These are phyloP conservation scores for Aquilaria yunnanensis DNA, from an alignment of 345 rosid genomes.

Conservation along the genomic window DNA sequence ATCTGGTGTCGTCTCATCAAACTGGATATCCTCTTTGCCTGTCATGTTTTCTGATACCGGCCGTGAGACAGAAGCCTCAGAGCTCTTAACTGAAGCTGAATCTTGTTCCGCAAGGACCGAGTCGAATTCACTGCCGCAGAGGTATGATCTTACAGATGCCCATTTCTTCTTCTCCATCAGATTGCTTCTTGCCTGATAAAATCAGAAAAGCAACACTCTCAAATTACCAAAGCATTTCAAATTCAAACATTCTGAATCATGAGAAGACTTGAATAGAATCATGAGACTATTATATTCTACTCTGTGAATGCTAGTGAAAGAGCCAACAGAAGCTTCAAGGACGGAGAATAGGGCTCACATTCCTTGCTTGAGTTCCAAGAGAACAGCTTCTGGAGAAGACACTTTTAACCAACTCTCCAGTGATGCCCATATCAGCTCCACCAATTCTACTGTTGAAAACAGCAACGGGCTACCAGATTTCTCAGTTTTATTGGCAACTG, in stretches of 20 bases:
- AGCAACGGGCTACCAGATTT: constrained; percentile 9
- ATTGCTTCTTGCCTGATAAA: constrained; percentile 41
- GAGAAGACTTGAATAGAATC: too few species aligned
- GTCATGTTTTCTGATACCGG: constrained; percentile 20
- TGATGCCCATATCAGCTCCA: constrained; percentile 65
- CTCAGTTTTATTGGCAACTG: constrained; percentile 21
- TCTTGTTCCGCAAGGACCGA: constrained; percentile 75
- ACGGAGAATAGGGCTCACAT: constrained; percentile 26
- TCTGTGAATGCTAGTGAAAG: too few species aligned
- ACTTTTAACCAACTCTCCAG: constrained; percentile 59
- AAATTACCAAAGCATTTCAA: not conserved
- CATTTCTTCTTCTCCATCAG: constrained; percentile 50
- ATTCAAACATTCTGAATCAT: not conserved
- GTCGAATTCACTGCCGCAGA: constrained; percentile 69
- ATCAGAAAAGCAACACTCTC: constrained; percentile 1
- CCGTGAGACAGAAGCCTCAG: constrained; percentile 42
- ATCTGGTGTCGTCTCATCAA: constrained; percentile 25
- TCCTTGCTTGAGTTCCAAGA: constrained; percentile 23
- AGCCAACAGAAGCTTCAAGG: not conserved
- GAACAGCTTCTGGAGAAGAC: constrained; percentile 64
- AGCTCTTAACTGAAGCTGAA: constrained; percentile 63
- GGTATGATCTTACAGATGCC: constrained; percentile 67
- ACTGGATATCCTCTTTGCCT: constrained; percentile 20
- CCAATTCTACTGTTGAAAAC: constrained; percentile 6
- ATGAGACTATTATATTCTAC: too few species aligned